Evolutionary conservation across 2,329 filamentous ascomycete genomes (phyloP).

Genomic region (Metarhizium guizhouense): DNA sequence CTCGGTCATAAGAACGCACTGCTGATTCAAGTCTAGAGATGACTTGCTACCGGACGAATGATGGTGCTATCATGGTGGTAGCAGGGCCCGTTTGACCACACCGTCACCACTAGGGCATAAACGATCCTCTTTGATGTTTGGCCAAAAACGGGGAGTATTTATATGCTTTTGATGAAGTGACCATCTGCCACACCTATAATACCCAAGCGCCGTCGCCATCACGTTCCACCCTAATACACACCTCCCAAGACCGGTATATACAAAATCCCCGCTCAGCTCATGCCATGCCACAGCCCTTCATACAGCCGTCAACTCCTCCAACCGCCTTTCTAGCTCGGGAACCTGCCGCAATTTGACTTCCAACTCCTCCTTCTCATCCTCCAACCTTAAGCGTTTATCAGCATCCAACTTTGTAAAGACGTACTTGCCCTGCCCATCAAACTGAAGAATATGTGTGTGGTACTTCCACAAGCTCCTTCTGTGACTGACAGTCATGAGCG

Average conservation of each 20-base stretch:
- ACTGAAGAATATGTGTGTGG: constrained; percentile 88
- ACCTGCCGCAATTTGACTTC: constrained; percentile 78
- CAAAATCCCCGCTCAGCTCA: background rate
- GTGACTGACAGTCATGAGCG: constrained; percentile 94
- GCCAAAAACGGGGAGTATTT: too few species aligned
- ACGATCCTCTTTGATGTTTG: too few species aligned
- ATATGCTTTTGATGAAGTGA: too few species aligned
- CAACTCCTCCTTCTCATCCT: constrained; percentile 94
- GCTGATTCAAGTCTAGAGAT: too few species aligned
- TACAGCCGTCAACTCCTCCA: constrained; percentile 61
- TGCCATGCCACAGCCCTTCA: background rate
- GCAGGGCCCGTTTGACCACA: too few species aligned
- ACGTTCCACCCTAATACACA: background rate
- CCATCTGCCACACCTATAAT: background rate
- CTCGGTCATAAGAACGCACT: too few species aligned
- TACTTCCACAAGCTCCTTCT: constrained; percentile 92
- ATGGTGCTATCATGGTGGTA: too few species aligned
- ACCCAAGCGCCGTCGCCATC: background rate
- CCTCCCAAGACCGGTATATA: background rate
- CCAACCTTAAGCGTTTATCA: constrained; percentile 71
- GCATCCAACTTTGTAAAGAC: constrained; percentile 87
- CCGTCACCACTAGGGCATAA: too few species aligned
- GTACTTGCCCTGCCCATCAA: constrained; percentile 87
- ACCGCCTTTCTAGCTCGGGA: constrained; percentile 76
- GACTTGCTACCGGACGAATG: too few species aligned